Evolutionary conservation across 2,329 filamentous ascomycete genomes (phyloP).

Genomic region (Venturia oleaginea): DNA sequence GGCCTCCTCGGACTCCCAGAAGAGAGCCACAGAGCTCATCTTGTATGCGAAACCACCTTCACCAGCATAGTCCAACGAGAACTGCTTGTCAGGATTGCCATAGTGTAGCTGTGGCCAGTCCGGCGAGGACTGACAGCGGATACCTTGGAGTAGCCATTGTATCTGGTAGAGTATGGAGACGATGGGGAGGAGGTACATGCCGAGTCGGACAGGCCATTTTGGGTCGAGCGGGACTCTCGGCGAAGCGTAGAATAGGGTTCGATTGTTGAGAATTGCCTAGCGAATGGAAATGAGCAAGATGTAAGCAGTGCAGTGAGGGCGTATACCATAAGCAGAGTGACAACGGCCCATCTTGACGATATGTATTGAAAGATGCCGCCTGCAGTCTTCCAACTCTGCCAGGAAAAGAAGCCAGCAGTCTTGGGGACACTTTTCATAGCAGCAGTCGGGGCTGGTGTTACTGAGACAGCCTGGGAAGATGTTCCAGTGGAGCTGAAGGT

Average conservation of each 20-base stretch:
- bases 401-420: background rate
- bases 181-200: slow-evolving; percentile 63
- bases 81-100: slow-evolving; percentile 32
- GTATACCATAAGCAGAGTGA: slow-evolving; percentile 67
- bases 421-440: background rate
- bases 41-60: slow-evolving; percentile 62
- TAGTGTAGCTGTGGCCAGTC: slow-evolving; percentile 38
- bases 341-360: slow-evolving; percentile 85
- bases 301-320: background rate
- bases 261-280: slow-evolving; percentile 62
- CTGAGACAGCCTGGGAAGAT: background rate
- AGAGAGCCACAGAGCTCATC: slow-evolving; percentile 61
- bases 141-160: slow-evolving; percentile 64
- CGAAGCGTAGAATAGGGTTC: slow-evolving; percentile 88
- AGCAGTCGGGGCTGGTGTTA: background rate
- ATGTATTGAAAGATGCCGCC: slow-evolving; percentile 46
- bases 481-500: slow-evolving; percentile 27
- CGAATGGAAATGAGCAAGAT: background rate
- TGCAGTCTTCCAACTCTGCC: background rate
- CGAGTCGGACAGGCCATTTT: slow-evolving; percentile 60
- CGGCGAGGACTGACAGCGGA: slow-evolving; percentile 75
- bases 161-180: slow-evolving; percentile 61
- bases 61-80: slow-evolving; percentile 41
- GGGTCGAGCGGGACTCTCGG: slow-evolving; percentile 72
- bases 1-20: slow-evolving; percentile 62